phyloP scores from a whole-genome alignment of 1,284 basidiomycete species.

The Fomitopsis palustris region DNA sequence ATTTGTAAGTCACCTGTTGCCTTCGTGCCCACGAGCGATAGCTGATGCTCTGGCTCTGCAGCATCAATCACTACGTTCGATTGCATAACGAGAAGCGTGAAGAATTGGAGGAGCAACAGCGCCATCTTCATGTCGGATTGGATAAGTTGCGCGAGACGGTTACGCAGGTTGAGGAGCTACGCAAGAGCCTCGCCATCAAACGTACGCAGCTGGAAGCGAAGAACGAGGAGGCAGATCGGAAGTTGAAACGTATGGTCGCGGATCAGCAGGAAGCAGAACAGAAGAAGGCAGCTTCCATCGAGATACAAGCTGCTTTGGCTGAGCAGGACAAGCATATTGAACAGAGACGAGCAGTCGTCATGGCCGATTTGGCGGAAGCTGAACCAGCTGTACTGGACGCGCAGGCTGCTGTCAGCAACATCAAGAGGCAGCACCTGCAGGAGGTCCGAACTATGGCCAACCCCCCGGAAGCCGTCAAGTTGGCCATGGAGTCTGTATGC shows the following conservation, averaged over 20 bases:
- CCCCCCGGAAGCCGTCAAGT: slow-evolving; percentile 95
- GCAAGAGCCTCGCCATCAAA: slow-evolving; percentile 94
- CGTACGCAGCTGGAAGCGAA: slow-evolving; percentile 91
- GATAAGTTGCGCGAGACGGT: slow-evolving; percentile 97
- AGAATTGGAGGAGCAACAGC: slow-evolving; percentile 97
- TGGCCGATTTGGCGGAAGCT: slow-evolving; percentile 95
- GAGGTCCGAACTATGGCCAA: slow-evolving; percentile 99
- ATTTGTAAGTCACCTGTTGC: slow-evolving; percentile 78
- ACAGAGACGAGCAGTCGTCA: slow-evolving; percentile 85
- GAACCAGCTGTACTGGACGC: slow-evolving; percentile 97
- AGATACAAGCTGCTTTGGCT: slow-evolving; percentile 92
- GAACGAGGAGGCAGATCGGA: slow-evolving; percentile 93
- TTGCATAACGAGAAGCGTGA: slow-evolving; percentile 98
- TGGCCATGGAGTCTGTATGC: slow-evolving; percentile 99
- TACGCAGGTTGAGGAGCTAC: slow-evolving; percentile 92
- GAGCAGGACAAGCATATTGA: slow-evolving; percentile 90
- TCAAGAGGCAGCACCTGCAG: slow-evolving; percentile 95
- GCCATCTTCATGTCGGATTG: slow-evolving; percentile 96
- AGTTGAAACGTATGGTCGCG: slow-evolving; percentile 96
- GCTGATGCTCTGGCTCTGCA: slow-evolving; percentile 27
- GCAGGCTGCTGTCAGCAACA: slow-evolving; percentile 93
- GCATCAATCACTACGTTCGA: slow-evolving; percentile 97
- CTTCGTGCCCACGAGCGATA: slow-evolving; percentile 9
- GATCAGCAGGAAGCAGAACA: slow-evolving; percentile 99
- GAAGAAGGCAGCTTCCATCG: slow-evolving; percentile 94